Base-by-base conservation (phyloP, 2,329 filamentous ascomycete species). In the Arthrobotrys conoides region DNA sequence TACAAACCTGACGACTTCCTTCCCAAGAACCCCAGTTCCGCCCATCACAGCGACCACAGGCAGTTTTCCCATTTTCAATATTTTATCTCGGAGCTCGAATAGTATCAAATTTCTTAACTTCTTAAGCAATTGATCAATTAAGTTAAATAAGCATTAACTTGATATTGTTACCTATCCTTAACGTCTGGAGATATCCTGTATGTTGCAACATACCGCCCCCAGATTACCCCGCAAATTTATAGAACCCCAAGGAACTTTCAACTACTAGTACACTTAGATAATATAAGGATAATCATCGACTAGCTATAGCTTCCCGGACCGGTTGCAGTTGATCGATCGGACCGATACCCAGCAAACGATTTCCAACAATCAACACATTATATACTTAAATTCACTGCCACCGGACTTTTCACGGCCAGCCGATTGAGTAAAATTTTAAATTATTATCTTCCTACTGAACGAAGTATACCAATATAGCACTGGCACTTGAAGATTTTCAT, bases 1-100 rank as follows among this genome's bases (percentile, higher is more conserved):
- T 71, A 64, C 76, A 36, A 66, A 79, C 76, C 38, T 49, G 14
- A 75, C 65, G 16, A 79, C n/a, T 10, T 73, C 69, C 24, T 75
- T 73, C 14, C 76, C 76, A 20, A 79, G 36, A 18, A 64, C 64
- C 9, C 76, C 76, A 5, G 76, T 79, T 6, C 67, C 76, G 10
- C 76, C 76, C 18, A 70, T 70, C 18, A 79, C 55, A 36, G 76
- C 76, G 33, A 79, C 48, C 0, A 71, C 69, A 5, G 76, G 76
- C 46, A 72, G 27, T 24, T 64, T 61, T 16, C 48, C 33, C 72
- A 76, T 76, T 14, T 22, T 41, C n/a, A n/a, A n/a, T n/a, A n/a
- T n/a, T n/a, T n/a, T n/a, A n/a, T n/a, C n/a, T n/a, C n/a, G n/a
- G n/a, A n/a, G n/a, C n/a, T n/a, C 36, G 33, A 36, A 8, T 36